Base-by-base conservation (phyloP, 805 yeast species). In the Candida nanaspora region DNA sequence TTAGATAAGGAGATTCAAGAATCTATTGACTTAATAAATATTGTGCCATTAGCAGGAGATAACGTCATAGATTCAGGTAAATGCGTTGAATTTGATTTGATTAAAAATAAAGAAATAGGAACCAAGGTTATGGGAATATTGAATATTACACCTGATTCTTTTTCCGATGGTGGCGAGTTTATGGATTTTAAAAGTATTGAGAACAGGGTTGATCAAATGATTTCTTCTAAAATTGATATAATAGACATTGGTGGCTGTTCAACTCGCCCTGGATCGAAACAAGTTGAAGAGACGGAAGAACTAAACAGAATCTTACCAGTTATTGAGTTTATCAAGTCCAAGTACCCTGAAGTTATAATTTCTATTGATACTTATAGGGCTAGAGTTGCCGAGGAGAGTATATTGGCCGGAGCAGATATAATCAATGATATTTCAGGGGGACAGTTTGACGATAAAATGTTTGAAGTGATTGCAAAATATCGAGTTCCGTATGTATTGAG, bases 241-340 rank as follows among this genome's bases (percentile, higher is more conserved):
- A 69, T 93, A 30, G 98, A 93, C 58, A 72, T 93, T 41, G 98
- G 98, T 8, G 98, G 98, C 2, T 86, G 87, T 42, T 86, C 96
- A 1, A 93, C 98, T 0, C 72, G 94, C 38, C 98, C 98, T 0
- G 86, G 87, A 2, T 77, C 94, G 1, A 52, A 48, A 1, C 86
- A 77, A 41, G 80, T 83, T 0, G 52, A 72, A 2, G 71, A 59
- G 18, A 73, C 72, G n/a, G 89, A 76, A 41, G 98, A 93, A 57
- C 50, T 84, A 36, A 52, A 51, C 3, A 63, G 98, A 33, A 82
- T 89, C 1, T 57, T 86, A 6, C 93, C 93, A 0, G 73, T 84
- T 0, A 69, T 93, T 3, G 56, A 70, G 44, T 77, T 76, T 0
- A 72, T 88, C 18, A 72, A 94, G 44, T 34, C 38, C 4, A 51